Conservation (phyloP, 768 basidiomycete genomes). For the Brasilioporus rufonigricans region DNA sequence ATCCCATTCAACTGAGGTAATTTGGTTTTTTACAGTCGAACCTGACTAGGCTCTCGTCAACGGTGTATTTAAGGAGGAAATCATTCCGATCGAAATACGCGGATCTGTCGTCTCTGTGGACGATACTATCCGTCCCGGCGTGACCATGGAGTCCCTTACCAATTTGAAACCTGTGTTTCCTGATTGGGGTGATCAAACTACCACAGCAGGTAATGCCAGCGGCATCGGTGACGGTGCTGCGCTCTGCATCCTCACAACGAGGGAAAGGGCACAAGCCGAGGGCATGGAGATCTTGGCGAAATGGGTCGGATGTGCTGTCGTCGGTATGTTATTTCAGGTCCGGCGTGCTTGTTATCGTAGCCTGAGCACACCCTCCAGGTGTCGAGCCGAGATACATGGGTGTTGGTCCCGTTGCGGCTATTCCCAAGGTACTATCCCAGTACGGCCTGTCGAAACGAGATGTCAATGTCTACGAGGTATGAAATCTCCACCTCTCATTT, state of each 20-base stretch:
- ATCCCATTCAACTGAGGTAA: neutral
- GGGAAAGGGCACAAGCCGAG: conserved; percentile 70
- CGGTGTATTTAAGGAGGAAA: conserved; percentile 84
- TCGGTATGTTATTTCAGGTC: conserved; percentile 47
- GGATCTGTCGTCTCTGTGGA: conserved; percentile 69
- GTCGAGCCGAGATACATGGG: conserved; percentile 81
- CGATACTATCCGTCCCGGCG: conserved; percentile 85
- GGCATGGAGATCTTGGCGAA: conserved; percentile 82
- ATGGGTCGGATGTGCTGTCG: conserved; percentile 73
- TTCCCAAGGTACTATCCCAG: conserved; percentile 64
- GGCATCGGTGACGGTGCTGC: conserved; percentile 94
- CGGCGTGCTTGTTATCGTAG: neutral
- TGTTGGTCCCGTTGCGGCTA: conserved; percentile 67
- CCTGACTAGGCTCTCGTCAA: conserved; percentile 52
- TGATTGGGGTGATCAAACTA: conserved; percentile 63
- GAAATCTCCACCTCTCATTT: neutral
- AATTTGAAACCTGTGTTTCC: conserved; percentile 87
- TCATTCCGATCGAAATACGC: conserved; percentile 78
- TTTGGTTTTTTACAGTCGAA: neutral
- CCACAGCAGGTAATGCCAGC: conserved; percentile 84
- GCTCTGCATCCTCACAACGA: conserved; percentile 76
- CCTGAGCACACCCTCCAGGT: conserved; percentile 37
- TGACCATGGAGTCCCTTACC: conserved; percentile 72
- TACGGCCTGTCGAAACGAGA: conserved; percentile 67
- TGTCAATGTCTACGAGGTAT: conserved; percentile 73